phyloP scores from a whole-genome alignment of 495 filamentous ascomycete genomes.

The Penicillium fimorum region DNA sequence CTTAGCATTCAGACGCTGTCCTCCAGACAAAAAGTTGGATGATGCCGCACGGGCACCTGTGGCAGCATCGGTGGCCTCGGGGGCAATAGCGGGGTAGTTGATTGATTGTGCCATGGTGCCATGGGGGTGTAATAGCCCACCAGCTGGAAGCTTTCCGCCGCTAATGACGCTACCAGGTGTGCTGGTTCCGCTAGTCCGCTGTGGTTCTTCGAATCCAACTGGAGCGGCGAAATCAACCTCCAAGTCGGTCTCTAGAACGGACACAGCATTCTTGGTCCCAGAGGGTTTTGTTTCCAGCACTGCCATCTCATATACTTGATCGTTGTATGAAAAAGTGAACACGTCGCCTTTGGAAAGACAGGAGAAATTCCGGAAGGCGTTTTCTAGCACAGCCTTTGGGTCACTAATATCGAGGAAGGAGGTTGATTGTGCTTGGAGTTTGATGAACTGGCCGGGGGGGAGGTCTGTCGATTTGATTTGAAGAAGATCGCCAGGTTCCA shows the following conservation, averaged over 20 bases:
- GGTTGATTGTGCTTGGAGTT: constrained; percentile 88
- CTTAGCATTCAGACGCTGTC: constrained; percentile 75
- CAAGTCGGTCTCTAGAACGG: constrained; percentile 91
- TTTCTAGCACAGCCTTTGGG: constrained; percentile 96
- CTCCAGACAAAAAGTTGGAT: constrained; percentile 73
- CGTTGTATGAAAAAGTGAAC: constrained; percentile 95
- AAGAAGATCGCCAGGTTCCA: constrained; percentile 90
- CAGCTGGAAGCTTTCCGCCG: constrained; percentile 57
- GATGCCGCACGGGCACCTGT: constrained; percentile 61
- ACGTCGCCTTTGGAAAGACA: constrained; percentile 88
- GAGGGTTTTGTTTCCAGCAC: constrained; percentile 90
- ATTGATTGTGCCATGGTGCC: constrained; percentile 96
- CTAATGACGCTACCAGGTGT: constrained; percentile 64
- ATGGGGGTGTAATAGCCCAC: constrained; percentile 73
- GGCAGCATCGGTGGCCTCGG: constrained; percentile 62
- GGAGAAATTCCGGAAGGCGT: constrained; percentile 91
- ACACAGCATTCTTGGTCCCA: constrained; percentile 72
- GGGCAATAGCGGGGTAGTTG: constrained; percentile 94
- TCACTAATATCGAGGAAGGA: constrained; percentile 95
- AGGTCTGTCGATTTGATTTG: constrained; percentile 94
- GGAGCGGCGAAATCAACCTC: constrained; percentile 94
- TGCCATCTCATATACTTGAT: constrained; percentile 85
- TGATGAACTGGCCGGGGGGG: constrained; percentile 84
- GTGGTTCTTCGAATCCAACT: constrained; percentile 87
- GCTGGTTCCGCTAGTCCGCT: constrained; percentile 57